Evolutionary conservation across 2,329 filamentous ascomycete species (phyloP).

Genomic region (Aspergillus ustus): DNA sequence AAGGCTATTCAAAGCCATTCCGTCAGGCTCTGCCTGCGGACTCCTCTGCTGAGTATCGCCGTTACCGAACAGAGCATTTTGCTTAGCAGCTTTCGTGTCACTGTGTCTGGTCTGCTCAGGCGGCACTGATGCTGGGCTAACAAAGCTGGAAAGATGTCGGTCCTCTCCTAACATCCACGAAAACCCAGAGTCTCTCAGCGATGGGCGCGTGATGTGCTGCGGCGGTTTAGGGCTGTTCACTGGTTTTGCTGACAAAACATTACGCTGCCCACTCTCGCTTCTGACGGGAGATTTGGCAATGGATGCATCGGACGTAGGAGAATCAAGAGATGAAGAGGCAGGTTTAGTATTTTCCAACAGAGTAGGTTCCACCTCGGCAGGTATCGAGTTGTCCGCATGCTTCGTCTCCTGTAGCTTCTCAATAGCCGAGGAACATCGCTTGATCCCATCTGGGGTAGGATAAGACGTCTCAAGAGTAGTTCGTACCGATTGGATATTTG

Average conservation of each 20-base stretch:
- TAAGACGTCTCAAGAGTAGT: slow-evolving; percentile 47
- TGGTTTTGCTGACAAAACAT: slow-evolving; percentile 9
- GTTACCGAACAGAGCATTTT: slow-evolving; percentile 41
- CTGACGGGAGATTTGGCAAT: slow-evolving; percentile 16
- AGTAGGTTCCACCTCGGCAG: slow-evolving; percentile 2
- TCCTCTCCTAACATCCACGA: slow-evolving; percentile 57
- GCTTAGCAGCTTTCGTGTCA: slow-evolving; percentile 33
- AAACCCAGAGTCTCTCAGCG: slow-evolving; percentile 52
- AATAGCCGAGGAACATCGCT: slow-evolving; percentile 8
- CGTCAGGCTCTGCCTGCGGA: slow-evolving; percentile 40
- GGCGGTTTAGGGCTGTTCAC: slow-evolving; percentile 28
- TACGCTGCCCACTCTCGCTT: slow-evolving; percentile 12
- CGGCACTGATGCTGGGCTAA: slow-evolving; percentile 49
- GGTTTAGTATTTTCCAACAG: slow-evolving; percentile 7
- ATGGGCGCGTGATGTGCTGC: slow-evolving; percentile 40
- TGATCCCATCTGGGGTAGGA: slow-evolving; percentile 30
- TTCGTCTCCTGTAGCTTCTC: slow-evolving; percentile 11
- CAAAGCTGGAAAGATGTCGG: slow-evolving; percentile 50
- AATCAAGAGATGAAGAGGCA: slow-evolving; percentile 9
- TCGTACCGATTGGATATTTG: slow-evolving; percentile 49
- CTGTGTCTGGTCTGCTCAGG: slow-evolving; percentile 49
- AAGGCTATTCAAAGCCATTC: slow-evolving; percentile 47
- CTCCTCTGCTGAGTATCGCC: slow-evolving; percentile 35
- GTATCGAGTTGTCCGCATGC: neutral
- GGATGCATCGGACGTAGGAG: slow-evolving; percentile 11